phyloP scores from a whole-genome alignment of 139 green algal genomes.

The Closterium sp. region DNA sequence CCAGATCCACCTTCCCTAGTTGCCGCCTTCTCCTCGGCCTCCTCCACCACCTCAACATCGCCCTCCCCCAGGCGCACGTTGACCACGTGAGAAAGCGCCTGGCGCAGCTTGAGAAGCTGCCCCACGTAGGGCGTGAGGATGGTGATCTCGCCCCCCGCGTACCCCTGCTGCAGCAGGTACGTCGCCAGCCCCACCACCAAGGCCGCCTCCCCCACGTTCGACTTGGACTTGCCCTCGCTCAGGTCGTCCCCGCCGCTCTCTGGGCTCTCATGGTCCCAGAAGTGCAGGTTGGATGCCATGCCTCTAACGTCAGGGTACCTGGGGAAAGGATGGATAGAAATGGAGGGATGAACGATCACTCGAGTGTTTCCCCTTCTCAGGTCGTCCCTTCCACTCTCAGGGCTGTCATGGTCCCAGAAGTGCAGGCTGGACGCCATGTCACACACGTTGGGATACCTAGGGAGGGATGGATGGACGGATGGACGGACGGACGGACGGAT shows the following conservation, averaged over 20 bases:
- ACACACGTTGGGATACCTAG: constrained; percentile 10
- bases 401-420: constrained; percentile 64
- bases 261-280: constrained; percentile 61
- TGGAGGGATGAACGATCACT: not conserved
- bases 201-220: constrained; percentile 62
- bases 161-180: constrained; percentile 69
- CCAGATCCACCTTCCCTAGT: not conserved
- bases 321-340: not conserved
- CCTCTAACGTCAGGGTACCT: constrained; percentile 34
- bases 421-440: constrained; percentile 53
- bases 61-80: constrained; percentile 59
- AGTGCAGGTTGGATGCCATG: constrained; percentile 57
- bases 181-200: constrained; percentile 57
- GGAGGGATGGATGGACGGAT: too few relatives aligned
- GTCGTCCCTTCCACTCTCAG: too few relatives aligned
- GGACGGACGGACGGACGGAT: too few relatives aligned
- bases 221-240: constrained; percentile 61
- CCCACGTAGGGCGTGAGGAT: constrained; percentile 80
- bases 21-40: constrained; percentile 52
- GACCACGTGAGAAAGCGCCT: constrained; percentile 51
- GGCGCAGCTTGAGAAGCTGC: constrained; percentile 64
- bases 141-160: constrained; percentile 61
- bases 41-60: constrained; percentile 58
- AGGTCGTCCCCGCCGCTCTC: constrained; percentile 48
- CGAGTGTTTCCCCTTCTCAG: not conserved